Evolutionary conservation across 805 yeast genomes (phyloP).

Genomic region (Pichia nakasei): DNA sequence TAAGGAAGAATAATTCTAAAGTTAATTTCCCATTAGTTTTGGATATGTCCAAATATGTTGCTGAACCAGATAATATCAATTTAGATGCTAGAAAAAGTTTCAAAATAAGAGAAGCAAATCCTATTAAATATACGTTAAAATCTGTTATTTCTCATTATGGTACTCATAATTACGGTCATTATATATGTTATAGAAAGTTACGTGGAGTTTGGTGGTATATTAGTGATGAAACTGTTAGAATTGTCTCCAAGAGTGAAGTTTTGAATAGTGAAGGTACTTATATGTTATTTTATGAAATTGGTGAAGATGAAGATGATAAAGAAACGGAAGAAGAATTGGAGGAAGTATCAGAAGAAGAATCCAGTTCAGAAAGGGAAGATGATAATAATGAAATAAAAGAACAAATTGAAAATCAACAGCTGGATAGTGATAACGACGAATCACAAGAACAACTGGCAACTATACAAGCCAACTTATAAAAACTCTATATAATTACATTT

Average conservation of each 20-base stretch:
- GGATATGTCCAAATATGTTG: conserved; percentile 61
- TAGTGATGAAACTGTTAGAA: conserved; percentile 80
- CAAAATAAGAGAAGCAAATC: conserved; percentile 12
- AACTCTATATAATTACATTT: too few relatives aligned
- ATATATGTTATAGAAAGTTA: conserved; percentile 73
- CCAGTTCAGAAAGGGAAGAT: conserved; percentile 8
- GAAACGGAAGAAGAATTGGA: not conserved
- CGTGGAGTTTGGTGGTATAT: conserved; percentile 94
- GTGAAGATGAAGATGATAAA: conserved; percentile 2
- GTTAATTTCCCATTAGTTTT: conserved; percentile 68
- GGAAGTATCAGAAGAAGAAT: conserved; percentile 3
- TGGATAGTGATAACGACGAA: too few relatives aligned
- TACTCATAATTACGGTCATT: conserved; percentile 96
- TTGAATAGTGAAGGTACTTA: conserved; percentile 78
- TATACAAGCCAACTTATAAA: conserved; percentile 7
- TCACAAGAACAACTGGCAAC: not conserved
- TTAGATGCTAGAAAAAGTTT: conserved; percentile 74
- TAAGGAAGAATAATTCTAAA: conserved; percentile 74
- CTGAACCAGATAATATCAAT: conserved; percentile 60
- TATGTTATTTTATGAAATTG: conserved; percentile 71
- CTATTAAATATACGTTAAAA: conserved; percentile 56
- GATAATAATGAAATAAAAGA: conserved; percentile 5
- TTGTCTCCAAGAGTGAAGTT: conserved; percentile 75
- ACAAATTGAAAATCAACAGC: too few relatives aligned
- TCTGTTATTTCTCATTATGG: conserved; percentile 92